Conservation (phyloP, 225 moss, liverwort and hornwort genomes). For the Climacium dendroides region DNA sequence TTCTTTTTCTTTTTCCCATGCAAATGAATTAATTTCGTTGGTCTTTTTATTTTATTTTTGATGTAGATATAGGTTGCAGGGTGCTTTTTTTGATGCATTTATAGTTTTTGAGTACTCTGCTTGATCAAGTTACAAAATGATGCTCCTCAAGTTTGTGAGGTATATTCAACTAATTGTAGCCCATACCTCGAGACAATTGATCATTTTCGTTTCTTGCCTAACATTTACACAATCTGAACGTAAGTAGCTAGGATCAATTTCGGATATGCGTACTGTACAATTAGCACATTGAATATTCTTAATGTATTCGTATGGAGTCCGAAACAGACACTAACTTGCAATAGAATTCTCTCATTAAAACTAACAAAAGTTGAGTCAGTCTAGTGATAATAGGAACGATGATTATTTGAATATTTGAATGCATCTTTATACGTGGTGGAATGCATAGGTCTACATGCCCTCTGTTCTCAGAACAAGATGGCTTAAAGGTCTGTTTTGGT, state of each 20-base stretch:
- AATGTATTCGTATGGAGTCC: neutral
- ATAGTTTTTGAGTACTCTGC: neutral
- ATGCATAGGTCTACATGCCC: neutral
- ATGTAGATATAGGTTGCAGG: neutral
- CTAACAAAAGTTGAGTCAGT: neutral
- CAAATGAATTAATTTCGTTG: neutral
- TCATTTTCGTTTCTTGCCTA: neutral
- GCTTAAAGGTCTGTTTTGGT: neutral
- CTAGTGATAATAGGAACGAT: neutral
- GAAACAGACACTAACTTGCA: neutral
- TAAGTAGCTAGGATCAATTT: neutral
- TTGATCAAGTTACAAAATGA: neutral
- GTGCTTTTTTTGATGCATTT: neutral
- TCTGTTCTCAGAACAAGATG: too few species aligned
- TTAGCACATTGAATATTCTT: neutral
- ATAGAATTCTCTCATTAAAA: too few species aligned
- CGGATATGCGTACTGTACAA: too few species aligned
- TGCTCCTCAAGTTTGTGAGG: neutral
- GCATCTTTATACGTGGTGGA: neutral
- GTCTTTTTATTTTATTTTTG: neutral
- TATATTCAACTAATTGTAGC: neutral
- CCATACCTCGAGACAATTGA: neutral
- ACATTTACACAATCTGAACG: neutral
- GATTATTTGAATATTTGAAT: neutral
- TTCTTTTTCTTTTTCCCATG: neutral